phyloP scores from a whole-genome alignment of 2,329 filamentous ascomycete species.

The Seiridium cupressi region DNA sequence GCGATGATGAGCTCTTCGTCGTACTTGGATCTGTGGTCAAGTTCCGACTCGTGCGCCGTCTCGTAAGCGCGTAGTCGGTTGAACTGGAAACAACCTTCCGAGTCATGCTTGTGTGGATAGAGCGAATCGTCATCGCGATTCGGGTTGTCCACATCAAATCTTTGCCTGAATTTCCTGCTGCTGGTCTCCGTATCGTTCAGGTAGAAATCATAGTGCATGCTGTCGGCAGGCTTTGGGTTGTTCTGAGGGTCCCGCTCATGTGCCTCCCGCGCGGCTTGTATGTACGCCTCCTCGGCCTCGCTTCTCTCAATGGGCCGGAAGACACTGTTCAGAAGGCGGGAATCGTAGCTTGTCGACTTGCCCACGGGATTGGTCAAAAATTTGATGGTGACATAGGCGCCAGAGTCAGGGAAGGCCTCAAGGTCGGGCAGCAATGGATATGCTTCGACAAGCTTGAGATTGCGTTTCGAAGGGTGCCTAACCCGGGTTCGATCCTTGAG shows the following conservation, averaged over 20 bases:
- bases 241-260: slow-evolving; percentile 56
- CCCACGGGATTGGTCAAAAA: slow-evolving; percentile 65
- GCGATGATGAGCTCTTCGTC: slow-evolving; percentile 62
- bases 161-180: slow-evolving; percentile 55
- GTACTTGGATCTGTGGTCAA: slow-evolving; percentile 59
- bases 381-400: slow-evolving; percentile 68
- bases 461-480: slow-evolving; percentile 57
- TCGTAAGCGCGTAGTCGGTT: slow-evolving; percentile 64
- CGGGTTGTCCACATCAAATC: slow-evolving; percentile 57
- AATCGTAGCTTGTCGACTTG: slow-evolving; percentile 50
- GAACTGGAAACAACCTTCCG: slow-evolving; percentile 55
- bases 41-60: slow-evolving; percentile 56
- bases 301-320: slow-evolving; percentile 59
- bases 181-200: slow-evolving; percentile 48
- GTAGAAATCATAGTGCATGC: slow-evolving; percentile 67
- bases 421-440: slow-evolving; percentile 64
- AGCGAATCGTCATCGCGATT: slow-evolving; percentile 52
- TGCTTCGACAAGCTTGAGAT: slow-evolving; percentile 57
- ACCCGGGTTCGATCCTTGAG: slow-evolving; percentile 53
- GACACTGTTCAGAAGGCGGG: slow-evolving; percentile 59
- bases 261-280: slow-evolving; percentile 48
- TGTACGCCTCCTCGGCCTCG: slow-evolving; percentile 51
- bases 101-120: slow-evolving; percentile 50
- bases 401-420: slow-evolving; percentile 67
- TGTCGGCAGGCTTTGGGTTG: slow-evolving; percentile 54